Evolutionary conservation across 208 protist species (phyloP), one percentile per base, ranked within the genome.

Genomic region (Trypanosoma caninum): DNA sequence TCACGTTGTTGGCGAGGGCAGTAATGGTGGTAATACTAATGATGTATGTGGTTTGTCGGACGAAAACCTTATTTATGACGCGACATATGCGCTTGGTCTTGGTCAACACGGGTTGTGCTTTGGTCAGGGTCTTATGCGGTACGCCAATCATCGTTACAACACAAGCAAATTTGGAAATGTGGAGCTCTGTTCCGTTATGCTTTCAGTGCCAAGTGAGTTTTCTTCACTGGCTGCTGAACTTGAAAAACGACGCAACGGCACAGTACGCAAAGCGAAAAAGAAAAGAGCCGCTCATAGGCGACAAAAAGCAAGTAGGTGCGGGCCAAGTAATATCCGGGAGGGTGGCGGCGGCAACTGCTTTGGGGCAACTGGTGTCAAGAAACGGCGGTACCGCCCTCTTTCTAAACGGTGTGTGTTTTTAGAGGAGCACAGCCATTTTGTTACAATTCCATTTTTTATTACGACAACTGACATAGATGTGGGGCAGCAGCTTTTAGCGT

Each of bases 71-170:
- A 75, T 91, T 42, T 66, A 65, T 20, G 87, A 94, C 54, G 83
- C 88, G 72, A 91, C 83, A 6, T 94, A 94, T 71, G 87, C 84
- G 14, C 53, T 94, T n/a, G 82, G 84, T 2, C 68, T 94, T 0
- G 87, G 80, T 18, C 41, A 59, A n/a, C 74, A 89, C 34, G 76
- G 68, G 27, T 62, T 91, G 27, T 91, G 83, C 67, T 91, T 89
- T 58, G 87, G 87, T 2, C 87, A 91, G 47, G 80, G 84, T 8
- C 67, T 91, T 9, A 74, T 82, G 16, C 80, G 87, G 25, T 94
- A 94, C 72, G 88, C 87, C 38, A 94, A 94, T 68, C 87, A 94
- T 67, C 87, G 87, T 46, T 94, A 94, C 76, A 91, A 91, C 69
- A 56, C 84, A 8, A 77, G 72, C 20, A 85, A 76, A 20, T 94